phyloP scores from a whole-genome alignment of 75 land plant genomes.

The Chamaecyparis obtusa region DNA sequence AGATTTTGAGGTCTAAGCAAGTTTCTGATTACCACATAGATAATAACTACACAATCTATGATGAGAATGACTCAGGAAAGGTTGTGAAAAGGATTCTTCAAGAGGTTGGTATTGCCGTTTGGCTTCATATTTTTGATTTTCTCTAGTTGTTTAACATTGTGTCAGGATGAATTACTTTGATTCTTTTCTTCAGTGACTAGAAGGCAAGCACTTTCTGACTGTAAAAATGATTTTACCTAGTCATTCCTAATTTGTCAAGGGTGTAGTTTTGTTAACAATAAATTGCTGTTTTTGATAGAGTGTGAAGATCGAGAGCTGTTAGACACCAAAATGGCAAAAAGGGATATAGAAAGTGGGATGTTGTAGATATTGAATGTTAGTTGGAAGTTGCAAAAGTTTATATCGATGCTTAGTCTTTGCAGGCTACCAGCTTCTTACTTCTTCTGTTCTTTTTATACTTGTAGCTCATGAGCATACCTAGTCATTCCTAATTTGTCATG shows the following conservation, averaged over 20 bases:
- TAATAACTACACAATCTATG: constrained; percentile 22
- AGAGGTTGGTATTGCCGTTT: constrained; percentile 5
- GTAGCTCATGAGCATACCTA: background rate
- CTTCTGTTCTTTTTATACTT: too few species aligned
- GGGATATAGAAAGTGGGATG: background rate
- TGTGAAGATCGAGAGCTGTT: background rate
- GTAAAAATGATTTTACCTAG: background rate
- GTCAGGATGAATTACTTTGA: background rate
- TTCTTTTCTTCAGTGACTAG: background rate
- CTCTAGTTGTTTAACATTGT: background rate
- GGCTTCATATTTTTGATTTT: background rate
- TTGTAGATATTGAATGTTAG: background rate
- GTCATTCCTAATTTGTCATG: background rate
- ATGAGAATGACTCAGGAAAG: constrained; percentile 16
- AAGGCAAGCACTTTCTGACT: background rate
- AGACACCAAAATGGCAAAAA: background rate
- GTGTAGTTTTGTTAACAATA: background rate
- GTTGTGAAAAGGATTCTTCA: constrained; percentile 18
- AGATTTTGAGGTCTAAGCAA: constrained; percentile 16
- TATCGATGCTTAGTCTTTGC: background rate
- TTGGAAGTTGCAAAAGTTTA: background rate
- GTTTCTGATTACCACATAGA: constrained; percentile 11
- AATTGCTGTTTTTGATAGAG: background rate
- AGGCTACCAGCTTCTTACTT: background rate
- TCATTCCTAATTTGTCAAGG: background rate